phyloP scores from a whole-genome alignment of 2,329 filamentous ascomycete species.

The Scytalidium lignicola region DNA sequence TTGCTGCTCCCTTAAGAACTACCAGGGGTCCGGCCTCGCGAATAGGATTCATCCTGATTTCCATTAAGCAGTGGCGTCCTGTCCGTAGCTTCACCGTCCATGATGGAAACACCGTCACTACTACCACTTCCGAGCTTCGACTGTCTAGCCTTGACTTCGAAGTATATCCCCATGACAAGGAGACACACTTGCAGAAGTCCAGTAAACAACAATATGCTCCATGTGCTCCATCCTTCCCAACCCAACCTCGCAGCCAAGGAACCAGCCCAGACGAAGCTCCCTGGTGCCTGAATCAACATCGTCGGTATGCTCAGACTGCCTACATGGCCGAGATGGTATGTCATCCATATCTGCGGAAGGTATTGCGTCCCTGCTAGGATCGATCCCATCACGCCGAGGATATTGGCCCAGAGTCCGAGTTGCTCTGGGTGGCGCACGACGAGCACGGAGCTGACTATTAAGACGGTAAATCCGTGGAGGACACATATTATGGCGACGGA shows the following conservation, averaged over 20 bases:
- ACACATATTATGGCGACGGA: conserved; percentile 68
- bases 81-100: neutral
- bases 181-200: conserved; percentile 79
- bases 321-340: conserved; percentile 76
- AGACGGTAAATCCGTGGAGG: conserved; percentile 66
- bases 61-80: neutral
- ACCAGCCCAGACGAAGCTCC: conserved; percentile 81
- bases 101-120: neutral
- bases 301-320: conserved; percentile 92
- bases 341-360: conserved; percentile 91
- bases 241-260: conserved; percentile 80
- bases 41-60: neutral
- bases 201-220: conserved; percentile 86
- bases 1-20: neutral
- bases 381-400: conserved; percentile 75
- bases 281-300: conserved; percentile 97
- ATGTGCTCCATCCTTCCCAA: conserved; percentile 84
- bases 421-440: conserved; percentile 55
- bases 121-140: neutral
- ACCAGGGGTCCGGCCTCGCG: neutral
- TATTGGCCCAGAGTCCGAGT: conserved; percentile 76
- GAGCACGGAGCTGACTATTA: conserved; percentile 65
- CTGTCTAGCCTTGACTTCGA: conserved; percentile 45
- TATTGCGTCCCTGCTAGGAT: conserved; percentile 83
- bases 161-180: conserved; percentile 74